phyloP scores from a whole-genome alignment of 495 filamentous ascomycete genomes.

The Neurospora sp. region DNA sequence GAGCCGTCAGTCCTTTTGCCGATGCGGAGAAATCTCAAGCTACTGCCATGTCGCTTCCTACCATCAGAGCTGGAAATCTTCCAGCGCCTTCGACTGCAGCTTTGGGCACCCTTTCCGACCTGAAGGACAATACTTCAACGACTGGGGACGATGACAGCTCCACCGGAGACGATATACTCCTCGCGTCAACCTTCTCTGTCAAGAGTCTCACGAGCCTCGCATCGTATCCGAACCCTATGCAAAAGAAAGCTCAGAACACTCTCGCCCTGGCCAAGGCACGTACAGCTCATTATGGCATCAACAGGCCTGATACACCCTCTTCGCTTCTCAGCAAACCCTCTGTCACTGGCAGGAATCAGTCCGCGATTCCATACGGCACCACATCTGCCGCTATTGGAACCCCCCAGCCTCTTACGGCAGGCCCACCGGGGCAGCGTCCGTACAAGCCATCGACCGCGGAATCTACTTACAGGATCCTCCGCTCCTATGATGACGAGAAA shows the following conservation, averaged over 20 bases:
- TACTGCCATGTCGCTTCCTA: constrained; percentile 11
- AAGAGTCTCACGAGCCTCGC: constrained; percentile 34
- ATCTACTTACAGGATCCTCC: constrained; percentile 2
- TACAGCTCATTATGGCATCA: constrained; percentile 6
- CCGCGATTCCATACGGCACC: background rate
- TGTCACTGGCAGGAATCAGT: constrained; percentile 3
- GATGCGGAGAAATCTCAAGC: constrained; percentile 1
- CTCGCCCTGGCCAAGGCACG: constrained; percentile 25
- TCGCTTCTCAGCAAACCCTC: constrained; percentile 1
- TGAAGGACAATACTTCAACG: background rate
- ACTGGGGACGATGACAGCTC: constrained; percentile 13
- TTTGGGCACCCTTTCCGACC: background rate
- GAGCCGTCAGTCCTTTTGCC: constrained; percentile 27
- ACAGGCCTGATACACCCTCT: constrained; percentile 6
- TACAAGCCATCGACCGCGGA: constrained; percentile 24
- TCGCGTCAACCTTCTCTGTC: constrained; percentile 21
- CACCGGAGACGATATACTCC: background rate
- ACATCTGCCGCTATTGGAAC: constrained; percentile 23
- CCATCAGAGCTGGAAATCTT: constrained; percentile 15
- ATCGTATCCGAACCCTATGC: constrained; percentile 37
- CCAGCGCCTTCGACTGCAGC: constrained; percentile 5
- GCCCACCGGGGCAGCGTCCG: constrained; percentile 37
- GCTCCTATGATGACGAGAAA: background rate
- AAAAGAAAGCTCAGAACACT: constrained; percentile 30
- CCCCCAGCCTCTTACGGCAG: constrained; percentile 35